These are phyloP conservation scores for Fistulinella cinereoalba DNA, from an alignment of 1,284 basidiomycete genomes.

Conservation along the genomic window DNA sequence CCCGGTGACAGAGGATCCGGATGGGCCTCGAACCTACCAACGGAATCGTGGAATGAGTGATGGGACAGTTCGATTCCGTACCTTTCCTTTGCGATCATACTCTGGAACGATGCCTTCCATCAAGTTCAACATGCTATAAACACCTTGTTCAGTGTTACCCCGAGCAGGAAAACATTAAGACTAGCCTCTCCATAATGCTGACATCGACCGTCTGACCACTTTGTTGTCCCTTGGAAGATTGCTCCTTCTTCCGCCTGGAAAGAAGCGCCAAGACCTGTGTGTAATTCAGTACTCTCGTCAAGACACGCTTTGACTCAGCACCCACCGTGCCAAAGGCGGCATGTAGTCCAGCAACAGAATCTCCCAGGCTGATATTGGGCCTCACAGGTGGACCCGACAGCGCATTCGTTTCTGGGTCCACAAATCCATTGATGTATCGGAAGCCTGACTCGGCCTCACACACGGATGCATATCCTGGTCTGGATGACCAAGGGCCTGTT, in stretches of 20 bases:
- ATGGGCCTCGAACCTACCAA: slow-evolving; percentile 59
- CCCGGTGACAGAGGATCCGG: slow-evolving; percentile 68
- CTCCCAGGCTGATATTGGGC: slow-evolving; percentile 69
- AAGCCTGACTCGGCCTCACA: slow-evolving; percentile 74
- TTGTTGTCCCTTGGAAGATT: slow-evolving; percentile 36
- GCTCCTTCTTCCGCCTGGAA: slow-evolving; percentile 41
- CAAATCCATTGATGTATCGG: slow-evolving; percentile 66
- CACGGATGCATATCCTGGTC: slow-evolving; percentile 68
- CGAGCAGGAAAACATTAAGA: background rate
- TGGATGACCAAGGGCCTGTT: slow-evolving; percentile 66
- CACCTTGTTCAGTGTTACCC: background rate
- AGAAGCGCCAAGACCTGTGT: slow-evolving; percentile 70
- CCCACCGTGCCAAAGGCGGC: slow-evolving; percentile 69
- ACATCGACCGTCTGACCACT: slow-evolving; percentile 67
- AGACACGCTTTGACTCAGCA: no score
- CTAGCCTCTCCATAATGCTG: slow-evolving; percentile 66
- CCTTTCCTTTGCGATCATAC: slow-evolving; percentile 67
- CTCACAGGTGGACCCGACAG: slow-evolving; percentile 61
- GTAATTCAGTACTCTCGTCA: background rate
- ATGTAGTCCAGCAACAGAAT: slow-evolving; percentile 67
- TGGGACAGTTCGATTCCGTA: slow-evolving; percentile 17
- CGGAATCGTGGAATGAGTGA: background rate
- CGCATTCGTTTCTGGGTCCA: slow-evolving; percentile 49
- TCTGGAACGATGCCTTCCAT: slow-evolving; percentile 78
- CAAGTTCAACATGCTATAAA: slow-evolving; percentile 61